Evolutionary conservation across 441 rosid genomes (phyloP).

Genomic region (Adansonia gregorii): DNA sequence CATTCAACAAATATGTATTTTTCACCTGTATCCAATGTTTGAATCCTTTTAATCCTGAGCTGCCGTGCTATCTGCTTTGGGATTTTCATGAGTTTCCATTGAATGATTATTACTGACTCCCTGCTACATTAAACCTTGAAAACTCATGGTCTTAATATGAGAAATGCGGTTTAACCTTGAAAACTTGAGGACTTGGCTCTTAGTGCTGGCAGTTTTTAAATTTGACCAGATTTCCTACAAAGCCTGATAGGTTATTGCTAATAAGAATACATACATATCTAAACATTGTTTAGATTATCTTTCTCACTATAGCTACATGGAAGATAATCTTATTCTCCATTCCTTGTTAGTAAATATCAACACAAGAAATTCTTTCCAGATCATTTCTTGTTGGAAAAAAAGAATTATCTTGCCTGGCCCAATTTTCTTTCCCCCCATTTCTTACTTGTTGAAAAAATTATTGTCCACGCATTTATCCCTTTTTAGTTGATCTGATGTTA

Average conservation of each 20-base stretch:
- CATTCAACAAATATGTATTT: background rate
- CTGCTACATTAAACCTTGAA: background rate
- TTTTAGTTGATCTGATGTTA: constrained; percentile 17
- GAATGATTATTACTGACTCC: background rate
- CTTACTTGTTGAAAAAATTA: constrained; percentile 2
- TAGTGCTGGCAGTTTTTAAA: background rate
- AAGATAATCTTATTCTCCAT: background rate
- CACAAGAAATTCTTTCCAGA: constrained; percentile 11
- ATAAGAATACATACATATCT: background rate
- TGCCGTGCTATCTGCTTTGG: background rate
- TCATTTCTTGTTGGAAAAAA: background rate
- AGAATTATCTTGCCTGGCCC: background rate
- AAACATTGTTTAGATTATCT: background rate
- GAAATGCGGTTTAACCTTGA: constrained; percentile 7
- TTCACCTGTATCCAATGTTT: constrained; percentile 7
- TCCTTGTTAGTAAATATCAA: constrained; percentile 8
- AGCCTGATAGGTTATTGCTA: background rate
- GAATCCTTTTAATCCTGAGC: background rate
- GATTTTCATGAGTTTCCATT: background rate
- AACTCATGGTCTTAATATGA: background rate
- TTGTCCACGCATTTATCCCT: background rate
- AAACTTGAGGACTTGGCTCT: constrained; percentile 6
- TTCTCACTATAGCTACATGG: background rate
- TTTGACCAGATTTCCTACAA: background rate
- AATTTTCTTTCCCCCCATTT: background rate